Evolutionary conservation across 1,284 basidiomycete species (phyloP).

Genomic region (Binderoboletus segoi): DNA sequence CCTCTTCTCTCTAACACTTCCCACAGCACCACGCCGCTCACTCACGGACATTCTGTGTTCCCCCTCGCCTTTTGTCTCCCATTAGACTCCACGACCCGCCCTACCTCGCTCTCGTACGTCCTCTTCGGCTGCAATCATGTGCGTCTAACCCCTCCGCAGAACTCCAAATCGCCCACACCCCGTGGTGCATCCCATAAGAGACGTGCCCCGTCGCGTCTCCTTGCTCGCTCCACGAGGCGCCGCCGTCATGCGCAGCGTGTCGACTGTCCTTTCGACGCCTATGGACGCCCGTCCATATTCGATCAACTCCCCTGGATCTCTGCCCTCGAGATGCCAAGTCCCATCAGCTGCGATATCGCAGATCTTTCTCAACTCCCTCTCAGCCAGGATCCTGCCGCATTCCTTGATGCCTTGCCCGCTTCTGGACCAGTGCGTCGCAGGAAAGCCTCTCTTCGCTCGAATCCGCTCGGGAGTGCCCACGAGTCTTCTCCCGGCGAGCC

Average conservation of each 20-base stretch:
- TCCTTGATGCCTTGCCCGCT: conserved; percentile 29
- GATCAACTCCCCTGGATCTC: conserved; percentile 66
- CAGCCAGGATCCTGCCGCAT: conserved; percentile 26
- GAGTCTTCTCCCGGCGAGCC: conserved; percentile 14
- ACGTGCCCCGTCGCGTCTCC: conserved; percentile 23
- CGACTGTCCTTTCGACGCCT: conserved; percentile 34
- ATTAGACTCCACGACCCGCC: conserved; percentile 31
- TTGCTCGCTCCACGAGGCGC: conserved; percentile 36
- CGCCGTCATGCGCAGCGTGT: conserved; percentile 39
- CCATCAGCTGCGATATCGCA: conserved; percentile 51
- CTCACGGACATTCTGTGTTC: conserved; percentile 20
- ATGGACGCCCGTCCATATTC: conserved; percentile 42
- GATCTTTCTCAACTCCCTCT: conserved; percentile 56
- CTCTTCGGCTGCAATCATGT: not conserved
- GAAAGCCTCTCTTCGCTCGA: conserved; percentile 52
- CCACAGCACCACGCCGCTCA: conserved; percentile 15
- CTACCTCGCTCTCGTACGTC: conserved; percentile 27
- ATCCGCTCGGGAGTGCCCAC: conserved; percentile 41
- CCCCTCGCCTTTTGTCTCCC: conserved; percentile 37
- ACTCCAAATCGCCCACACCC: conserved; percentile 41
- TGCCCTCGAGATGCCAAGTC: conserved; percentile 48
- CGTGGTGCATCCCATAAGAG: conserved; percentile 38
- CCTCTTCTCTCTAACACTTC: conserved; percentile 2
- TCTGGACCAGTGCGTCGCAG: conserved; percentile 58
- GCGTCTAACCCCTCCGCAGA: conserved; percentile 31